A percentile compares a stretch with the other conserved stretches of the same genome.
Conservation (phyloP, 2,329 filamentous ascomycete species). For the Macrophomina tecta region DNA sequence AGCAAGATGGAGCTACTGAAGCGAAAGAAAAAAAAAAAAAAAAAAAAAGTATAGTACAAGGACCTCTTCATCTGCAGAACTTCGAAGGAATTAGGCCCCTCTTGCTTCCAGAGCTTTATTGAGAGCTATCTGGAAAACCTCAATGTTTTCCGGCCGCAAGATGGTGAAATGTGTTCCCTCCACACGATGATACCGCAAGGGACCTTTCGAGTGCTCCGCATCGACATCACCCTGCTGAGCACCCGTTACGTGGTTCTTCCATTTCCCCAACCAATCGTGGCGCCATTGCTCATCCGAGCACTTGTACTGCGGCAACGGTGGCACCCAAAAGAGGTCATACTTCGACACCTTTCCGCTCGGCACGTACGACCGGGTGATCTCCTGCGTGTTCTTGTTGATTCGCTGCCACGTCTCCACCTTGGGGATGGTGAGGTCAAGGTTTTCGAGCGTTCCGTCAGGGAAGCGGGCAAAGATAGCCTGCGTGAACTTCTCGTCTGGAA, state of each 20-base stretch:
- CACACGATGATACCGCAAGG: slow-evolving; percentile 24
- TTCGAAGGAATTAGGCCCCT: neutral
- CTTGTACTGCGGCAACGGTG: slow-evolving; percentile 27
- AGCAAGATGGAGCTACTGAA: too few relatives aligned
- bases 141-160: slow-evolving; percentile 27
- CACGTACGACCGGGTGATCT: slow-evolving; percentile 21
- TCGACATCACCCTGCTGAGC: slow-evolving; percentile 22
- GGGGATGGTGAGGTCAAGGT: slow-evolving; percentile 21
- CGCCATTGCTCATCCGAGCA: slow-evolving; percentile 26
- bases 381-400: slow-evolving; percentile 27
- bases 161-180: slow-evolving; percentile 27
- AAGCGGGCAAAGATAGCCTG: slow-evolving; percentile 27
- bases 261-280: slow-evolving; percentile 24
- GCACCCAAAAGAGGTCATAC: slow-evolving; percentile 27
- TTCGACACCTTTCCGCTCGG: slow-evolving; percentile 21
- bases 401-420: slow-evolving; percentile 28
- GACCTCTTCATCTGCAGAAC: neutral
- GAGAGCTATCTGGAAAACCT: slow-evolving; percentile 24
- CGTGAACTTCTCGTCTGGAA: slow-evolving; percentile 25
- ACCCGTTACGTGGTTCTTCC: slow-evolving; percentile 23
- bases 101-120: slow-evolving; percentile 21
- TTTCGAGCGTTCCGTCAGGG: slow-evolving; percentile 26
- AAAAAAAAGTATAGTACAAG: neutral
- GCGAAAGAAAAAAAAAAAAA: too few relatives aligned
- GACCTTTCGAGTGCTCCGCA: neutral